These are phyloP conservation scores for Aspergillus sp. DNA, from an alignment of 2,329 filamentous ascomycete genomes.

Conservation along the genomic window DNA sequence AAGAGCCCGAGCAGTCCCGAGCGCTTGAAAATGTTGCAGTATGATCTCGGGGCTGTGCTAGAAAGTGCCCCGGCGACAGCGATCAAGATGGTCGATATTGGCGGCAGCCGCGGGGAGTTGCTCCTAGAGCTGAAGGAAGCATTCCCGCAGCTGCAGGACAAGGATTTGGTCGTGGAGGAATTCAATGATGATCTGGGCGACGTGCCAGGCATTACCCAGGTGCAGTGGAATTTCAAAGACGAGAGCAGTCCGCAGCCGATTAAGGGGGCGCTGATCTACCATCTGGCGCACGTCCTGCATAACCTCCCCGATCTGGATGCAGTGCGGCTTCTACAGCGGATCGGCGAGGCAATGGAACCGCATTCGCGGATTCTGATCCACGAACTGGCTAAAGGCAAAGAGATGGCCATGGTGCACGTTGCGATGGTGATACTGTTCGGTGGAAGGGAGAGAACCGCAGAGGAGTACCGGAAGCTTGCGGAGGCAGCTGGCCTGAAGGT, in stretches of 20 bases:
- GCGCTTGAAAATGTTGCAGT: slow-evolving; percentile 28
- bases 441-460: slow-evolving; percentile 32
- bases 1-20: slow-evolving; percentile 32
- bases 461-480: slow-evolving; percentile 36
- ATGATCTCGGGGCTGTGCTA: slow-evolving; percentile 30
- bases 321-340: slow-evolving; percentile 33
- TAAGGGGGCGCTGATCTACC: slow-evolving; percentile 33
- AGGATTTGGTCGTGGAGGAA: slow-evolving; percentile 36
- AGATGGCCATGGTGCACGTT: slow-evolving; percentile 34
- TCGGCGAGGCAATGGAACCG: slow-evolving; percentile 34
- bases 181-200: slow-evolving; percentile 31
- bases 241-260: slow-evolving; percentile 32
- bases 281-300: slow-evolving; percentile 37
- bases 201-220: slow-evolving; percentile 28
- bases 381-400: slow-evolving; percentile 32
- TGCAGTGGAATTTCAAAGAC: slow-evolving; percentile 38
- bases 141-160: slow-evolving; percentile 26
- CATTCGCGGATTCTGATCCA: slow-evolving; percentile 37
- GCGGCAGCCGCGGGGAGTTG: slow-evolving; percentile 37
- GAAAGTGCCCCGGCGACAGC: slow-evolving; percentile 9
- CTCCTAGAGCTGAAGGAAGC: slow-evolving; percentile 36
- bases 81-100: slow-evolving; percentile 37
- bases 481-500: slow-evolving; percentile 32
- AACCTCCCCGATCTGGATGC: slow-evolving; percentile 40
- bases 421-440: slow-evolving; percentile 39